Evolutionary conservation across 768 basidiomycete species (phyloP), one percentile per base, ranked within the genome.

Genomic region (Sporobolomyces phaffii): DNA sequence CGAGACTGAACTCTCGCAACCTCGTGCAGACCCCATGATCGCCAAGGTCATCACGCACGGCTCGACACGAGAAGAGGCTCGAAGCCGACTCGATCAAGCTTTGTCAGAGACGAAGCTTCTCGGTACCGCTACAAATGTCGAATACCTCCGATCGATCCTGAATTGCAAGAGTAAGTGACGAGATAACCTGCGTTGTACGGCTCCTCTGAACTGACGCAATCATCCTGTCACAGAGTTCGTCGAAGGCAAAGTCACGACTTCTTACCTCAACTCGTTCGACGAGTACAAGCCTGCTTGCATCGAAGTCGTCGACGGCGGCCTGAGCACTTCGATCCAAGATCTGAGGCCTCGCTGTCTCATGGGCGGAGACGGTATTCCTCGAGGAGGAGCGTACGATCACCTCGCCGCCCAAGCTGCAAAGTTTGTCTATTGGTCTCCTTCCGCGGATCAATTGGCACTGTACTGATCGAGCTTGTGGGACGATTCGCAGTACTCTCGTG

Each of bases 321-420:
- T 86, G 10, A 84, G 85, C 41, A 81, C 81, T 13, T 82, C 82
- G 0, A 77, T 86, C 0, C 86, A 86, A 71, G 84, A 86, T 69
- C 80, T 82, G 24, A 83, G 84, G 0, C 83, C 84, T 0, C 80
- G 86, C 10, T 36, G 61, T 0, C 45, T 56, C 1, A 73, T 72
- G 0, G 79, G 82, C 0, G 82, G 84, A 1, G 76, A 82, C 36
- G 87, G 86, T 2, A 81, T 87, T 4, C 87, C 87, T 0, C 80
- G 78, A 18, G 82, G 83, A 64, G 87, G 87, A 0, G 84, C 86
- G 0, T 84, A 86, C 83, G 87, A 88, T 72, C 64, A 79, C 14
- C 73, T 83, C 14, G 83, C 86, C 0, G 84, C 85, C 75, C 75
- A 80, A 29, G 78, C 80, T 1, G 86, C 83, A 13, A 87, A 87